Evolutionary conservation across 2,329 filamentous ascomycete species (phyloP).

Genomic region (Clonostachys solani): DNA sequence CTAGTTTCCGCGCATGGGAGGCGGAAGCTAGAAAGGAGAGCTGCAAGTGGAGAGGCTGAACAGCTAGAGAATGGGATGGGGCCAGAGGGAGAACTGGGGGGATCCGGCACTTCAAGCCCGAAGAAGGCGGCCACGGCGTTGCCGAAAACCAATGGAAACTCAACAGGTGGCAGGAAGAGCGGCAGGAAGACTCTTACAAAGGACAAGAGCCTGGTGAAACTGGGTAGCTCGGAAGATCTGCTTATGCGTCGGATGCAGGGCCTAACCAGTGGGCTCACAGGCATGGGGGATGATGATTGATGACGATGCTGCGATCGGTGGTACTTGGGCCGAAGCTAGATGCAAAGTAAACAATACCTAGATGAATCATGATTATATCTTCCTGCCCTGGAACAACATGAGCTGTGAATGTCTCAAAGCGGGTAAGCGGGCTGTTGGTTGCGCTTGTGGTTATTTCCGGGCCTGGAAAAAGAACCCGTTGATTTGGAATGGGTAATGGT

Average conservation of each 20-base stretch:
- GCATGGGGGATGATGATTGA: conserved; percentile 36
- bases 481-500: too few species aligned
- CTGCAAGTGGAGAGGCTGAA: conserved; percentile 4
- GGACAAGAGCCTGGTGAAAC: conserved; percentile 44
- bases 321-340: too few species aligned
- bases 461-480: too few species aligned
- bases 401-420: too few species aligned
- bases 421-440: too few species aligned
- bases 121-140: neutral
- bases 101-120: conserved; percentile 2
- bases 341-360: too few species aligned
- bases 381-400: too few species aligned
- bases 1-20: conserved; percentile 9
- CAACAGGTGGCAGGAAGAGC: conserved; percentile 8
- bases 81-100: neutral
- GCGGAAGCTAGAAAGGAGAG: conserved; percentile 9
- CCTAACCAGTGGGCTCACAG: conserved; percentile 48
- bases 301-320: too few species aligned
- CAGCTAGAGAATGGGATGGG: neutral
- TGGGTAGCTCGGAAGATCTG: conserved; percentile 54
- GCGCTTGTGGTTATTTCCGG: too few species aligned
- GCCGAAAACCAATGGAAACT: neutral
- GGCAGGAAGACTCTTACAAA: conserved; percentile 26
- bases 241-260: conserved; percentile 55
- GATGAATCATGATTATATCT: too few species aligned